Conservation (phyloP, 2,329 filamentous ascomycete genomes). For the Cordyceps tenuipes region DNA sequence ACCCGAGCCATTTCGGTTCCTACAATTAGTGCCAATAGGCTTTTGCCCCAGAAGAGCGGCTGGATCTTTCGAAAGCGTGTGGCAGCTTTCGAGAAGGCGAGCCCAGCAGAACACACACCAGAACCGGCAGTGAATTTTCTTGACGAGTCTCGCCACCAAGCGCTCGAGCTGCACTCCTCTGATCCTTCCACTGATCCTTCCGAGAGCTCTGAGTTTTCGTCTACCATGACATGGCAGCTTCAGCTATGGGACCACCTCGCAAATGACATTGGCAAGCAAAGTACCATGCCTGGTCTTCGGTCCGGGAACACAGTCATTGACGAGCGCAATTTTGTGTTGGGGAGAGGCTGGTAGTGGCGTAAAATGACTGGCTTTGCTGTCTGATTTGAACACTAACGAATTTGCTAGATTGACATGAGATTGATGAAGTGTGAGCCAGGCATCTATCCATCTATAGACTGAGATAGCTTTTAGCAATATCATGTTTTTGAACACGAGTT, state of each 20-base stretch:
- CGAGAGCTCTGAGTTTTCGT: background rate
- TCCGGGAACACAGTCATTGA: conserved; percentile 33
- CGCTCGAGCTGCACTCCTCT: background rate
- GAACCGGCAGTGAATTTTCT: conserved; percentile 16
- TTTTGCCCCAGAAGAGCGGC: conserved; percentile 40
- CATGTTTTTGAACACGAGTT: conserved; percentile 9
- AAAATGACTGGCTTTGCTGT: background rate
- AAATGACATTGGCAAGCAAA: conserved; percentile 29
- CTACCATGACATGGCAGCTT: conserved; percentile 24
- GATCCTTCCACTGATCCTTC: background rate
- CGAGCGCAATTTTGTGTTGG: conserved; percentile 27
- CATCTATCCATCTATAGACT: conserved; percentile 10
- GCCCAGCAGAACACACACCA: conserved; percentile 19
- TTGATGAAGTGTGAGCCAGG: conserved; percentile 6
- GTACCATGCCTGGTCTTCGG: conserved; percentile 24
- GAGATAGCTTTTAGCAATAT: conserved; percentile 12
- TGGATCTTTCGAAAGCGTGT: conserved; percentile 39
- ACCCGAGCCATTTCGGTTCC: conserved; percentile 42
- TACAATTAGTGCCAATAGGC: conserved; percentile 46
- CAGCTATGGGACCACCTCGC: conserved; percentile 30
- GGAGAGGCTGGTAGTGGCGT: background rate
- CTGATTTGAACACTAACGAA: conserved; percentile 9
- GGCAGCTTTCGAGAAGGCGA: conserved; percentile 15
- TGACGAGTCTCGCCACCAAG: background rate
- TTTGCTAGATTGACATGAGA: conserved; percentile 10